Evolutionary conservation across 75 land plant species (phyloP).

Genomic region (Sequoiadendron giganteum): DNA sequence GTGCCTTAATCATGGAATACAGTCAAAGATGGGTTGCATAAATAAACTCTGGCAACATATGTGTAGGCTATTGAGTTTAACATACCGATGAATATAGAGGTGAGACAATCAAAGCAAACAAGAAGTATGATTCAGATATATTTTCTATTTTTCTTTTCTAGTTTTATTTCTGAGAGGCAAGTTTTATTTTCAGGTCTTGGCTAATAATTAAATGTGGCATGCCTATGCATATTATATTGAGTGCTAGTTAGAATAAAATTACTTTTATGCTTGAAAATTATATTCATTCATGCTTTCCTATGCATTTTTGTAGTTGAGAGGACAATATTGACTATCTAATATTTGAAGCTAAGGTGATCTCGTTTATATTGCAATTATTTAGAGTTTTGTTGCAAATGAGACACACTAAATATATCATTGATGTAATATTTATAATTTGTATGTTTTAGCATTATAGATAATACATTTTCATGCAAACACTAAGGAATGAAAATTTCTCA

Average conservation of each 20-base stretch:
- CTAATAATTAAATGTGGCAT: background rate
- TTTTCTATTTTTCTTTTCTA: background rate
- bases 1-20: constrained; percentile 9
- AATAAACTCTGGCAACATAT: background rate
- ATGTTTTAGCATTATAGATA: background rate
- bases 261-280: background rate
- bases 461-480: background rate
- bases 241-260: background rate
- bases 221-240: background rate
- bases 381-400: background rate
- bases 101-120: background rate
- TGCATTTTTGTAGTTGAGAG: background rate
- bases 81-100: background rate
- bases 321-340: background rate
- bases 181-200: background rate
- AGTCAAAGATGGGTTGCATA: constrained; percentile 26
- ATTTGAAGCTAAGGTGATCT: background rate
- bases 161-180: background rate
- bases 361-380: background rate
- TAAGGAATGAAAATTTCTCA: background rate
- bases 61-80: background rate
- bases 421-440: background rate
- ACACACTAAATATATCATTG: background rate
- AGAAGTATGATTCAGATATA: background rate
- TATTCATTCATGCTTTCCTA: background rate